Conservation (phyloP, 108 stramenopile genomes). For the Skeletonema tropicum region DNA sequence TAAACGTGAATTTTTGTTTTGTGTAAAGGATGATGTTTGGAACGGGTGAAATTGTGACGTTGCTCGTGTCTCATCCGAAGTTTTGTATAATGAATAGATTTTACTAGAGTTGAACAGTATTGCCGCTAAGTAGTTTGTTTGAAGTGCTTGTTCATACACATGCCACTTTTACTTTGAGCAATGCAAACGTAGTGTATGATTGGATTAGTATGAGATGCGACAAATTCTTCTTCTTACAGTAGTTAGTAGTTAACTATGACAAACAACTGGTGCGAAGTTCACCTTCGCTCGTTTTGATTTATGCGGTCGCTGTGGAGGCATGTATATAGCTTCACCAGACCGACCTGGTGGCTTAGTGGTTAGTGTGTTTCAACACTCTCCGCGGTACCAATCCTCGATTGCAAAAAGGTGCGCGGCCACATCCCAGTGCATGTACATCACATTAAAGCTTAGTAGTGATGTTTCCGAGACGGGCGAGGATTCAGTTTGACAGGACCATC, state of each 20-base stretch:
- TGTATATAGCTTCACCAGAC: too few relatives aligned
- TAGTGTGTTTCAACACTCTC: not conserved
- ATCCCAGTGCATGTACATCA: too few relatives aligned
- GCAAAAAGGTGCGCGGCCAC: too few relatives aligned
- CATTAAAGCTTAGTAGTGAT: too few relatives aligned
- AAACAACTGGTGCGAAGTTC: too few relatives aligned
- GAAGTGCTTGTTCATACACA: not conserved
- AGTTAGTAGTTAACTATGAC: too few relatives aligned
- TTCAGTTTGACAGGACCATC: too few relatives aligned
- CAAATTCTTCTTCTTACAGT: not conserved
- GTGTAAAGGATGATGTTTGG: conserved; percentile 4
- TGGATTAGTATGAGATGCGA: not conserved
- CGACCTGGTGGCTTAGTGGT: too few relatives aligned
- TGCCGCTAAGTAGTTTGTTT: too few relatives aligned
- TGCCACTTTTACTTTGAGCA: not conserved
- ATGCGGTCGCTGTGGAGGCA: not conserved
- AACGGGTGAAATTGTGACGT: conserved; percentile 7
- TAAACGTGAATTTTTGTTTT: not conserved
- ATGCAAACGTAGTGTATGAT: not conserved
- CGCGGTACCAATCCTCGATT: too few relatives aligned
- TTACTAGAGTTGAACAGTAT: not conserved
- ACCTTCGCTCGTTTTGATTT: too few relatives aligned
- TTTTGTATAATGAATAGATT: not conserved
- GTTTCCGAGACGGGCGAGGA: too few relatives aligned
- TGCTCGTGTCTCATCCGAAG: not conserved